Evolutionary conservation across 164 flowering plant genomes (phyloP).

Genomic region (Nymphaea thermarum): DNA sequence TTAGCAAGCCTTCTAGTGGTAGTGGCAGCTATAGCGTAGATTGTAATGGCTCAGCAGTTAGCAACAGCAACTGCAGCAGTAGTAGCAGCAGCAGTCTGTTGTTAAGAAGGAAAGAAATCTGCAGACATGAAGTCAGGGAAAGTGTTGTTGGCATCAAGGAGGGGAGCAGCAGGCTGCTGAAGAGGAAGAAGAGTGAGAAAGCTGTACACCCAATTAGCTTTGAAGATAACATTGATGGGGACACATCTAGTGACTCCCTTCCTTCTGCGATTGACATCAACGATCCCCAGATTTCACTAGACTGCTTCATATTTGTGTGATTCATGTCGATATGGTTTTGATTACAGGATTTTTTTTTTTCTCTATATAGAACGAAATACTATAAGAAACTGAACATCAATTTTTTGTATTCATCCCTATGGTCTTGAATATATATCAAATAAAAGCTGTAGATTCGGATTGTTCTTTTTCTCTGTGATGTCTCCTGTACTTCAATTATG

Average conservation of each 20-base stretch:
- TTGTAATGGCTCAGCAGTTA: too few species aligned
- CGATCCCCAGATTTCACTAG: background rate
- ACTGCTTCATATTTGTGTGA: background rate
- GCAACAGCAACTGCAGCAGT: too few species aligned
- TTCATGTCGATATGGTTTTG: background rate
- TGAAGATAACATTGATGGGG: background rate
- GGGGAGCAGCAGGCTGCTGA: background rate
- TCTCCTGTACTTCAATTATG: too few species aligned
- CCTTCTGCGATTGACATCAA: background rate
- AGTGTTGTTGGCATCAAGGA: background rate
- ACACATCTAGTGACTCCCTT: background rate
- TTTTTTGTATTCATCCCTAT: too few species aligned
- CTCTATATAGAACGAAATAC: background rate
- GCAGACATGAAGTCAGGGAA: background rate
- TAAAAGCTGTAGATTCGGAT: too few species aligned
- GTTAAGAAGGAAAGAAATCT: background rate
- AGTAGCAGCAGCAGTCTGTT: background rate
- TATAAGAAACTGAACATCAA: too few species aligned
- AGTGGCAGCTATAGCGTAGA: background rate
- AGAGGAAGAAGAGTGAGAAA: background rate
- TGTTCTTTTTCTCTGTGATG: too few species aligned
- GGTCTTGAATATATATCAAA: too few species aligned
- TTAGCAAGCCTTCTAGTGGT: background rate
- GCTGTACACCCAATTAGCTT: background rate
- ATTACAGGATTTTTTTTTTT: background rate